Evolutionary conservation across 345 rosid species (phyloP).

Genomic region (Corchorus olitorius): DNA sequence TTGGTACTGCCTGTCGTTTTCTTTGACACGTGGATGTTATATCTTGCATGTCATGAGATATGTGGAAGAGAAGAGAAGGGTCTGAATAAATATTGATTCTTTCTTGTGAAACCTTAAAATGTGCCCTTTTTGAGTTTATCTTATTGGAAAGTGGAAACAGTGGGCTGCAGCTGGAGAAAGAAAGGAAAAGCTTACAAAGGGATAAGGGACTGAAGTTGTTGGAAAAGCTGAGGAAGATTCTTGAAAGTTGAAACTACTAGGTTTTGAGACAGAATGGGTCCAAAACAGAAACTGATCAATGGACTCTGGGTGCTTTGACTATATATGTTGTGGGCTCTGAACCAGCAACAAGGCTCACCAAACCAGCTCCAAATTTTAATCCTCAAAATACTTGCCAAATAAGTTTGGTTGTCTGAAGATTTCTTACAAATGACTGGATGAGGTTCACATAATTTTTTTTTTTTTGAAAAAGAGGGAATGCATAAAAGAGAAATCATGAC

Average conservation of each 20-base stretch:
- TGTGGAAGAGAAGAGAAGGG: neutral
- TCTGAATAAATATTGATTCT: too few relatives aligned
- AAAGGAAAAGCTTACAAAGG: neutral
- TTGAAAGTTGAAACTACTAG: slow-evolving; percentile 7
- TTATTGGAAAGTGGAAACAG: neutral
- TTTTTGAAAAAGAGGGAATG: too few relatives aligned
- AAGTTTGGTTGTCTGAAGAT: too few relatives aligned
- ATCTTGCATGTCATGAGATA: slow-evolving; percentile 3
- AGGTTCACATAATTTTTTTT: too few relatives aligned
- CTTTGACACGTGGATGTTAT: neutral
- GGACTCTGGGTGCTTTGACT: too few relatives aligned
- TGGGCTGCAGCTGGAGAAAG: neutral
- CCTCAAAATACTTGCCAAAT: too few relatives aligned
- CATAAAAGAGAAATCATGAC: too few relatives aligned
- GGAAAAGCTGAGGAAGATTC: neutral
- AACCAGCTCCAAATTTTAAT: too few relatives aligned
- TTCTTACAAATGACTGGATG: too few relatives aligned
- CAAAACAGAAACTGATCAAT: neutral
- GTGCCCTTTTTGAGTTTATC: neutral
- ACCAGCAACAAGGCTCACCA: too few relatives aligned
- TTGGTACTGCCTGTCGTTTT: neutral
- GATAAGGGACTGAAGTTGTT: neutral
- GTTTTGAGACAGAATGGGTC: slow-evolving; percentile 3
- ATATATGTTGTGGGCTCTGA: too few relatives aligned
- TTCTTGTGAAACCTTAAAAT: neutral